Conservation (phyloP, 148 eudicot species). For the Mesembryanthemum crystallinum region DNA sequence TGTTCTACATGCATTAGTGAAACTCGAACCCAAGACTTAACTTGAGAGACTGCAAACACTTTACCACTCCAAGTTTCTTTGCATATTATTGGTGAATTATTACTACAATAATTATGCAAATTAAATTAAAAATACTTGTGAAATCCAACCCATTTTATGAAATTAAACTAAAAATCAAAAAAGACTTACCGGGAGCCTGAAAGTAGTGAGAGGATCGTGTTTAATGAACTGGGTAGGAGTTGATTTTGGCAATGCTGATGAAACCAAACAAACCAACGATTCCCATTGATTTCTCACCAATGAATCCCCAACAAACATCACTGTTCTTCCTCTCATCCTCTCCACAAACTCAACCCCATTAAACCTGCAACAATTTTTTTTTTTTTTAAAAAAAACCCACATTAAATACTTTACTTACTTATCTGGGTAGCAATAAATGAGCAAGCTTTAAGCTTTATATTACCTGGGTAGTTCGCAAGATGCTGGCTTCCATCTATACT, state of each 20-base stretch:
- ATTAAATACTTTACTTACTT: too few relatives aligned
- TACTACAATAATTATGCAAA: too few relatives aligned
- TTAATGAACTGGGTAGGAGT: slow-evolving; percentile 47
- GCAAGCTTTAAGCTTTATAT: too few relatives aligned
- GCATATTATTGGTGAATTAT: too few relatives aligned
- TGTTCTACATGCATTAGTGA: too few relatives aligned
- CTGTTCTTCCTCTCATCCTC: slow-evolving; percentile 63
- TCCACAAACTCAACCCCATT: slow-evolving; percentile 60
- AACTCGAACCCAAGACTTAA: too few relatives aligned
- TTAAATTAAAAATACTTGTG: too few relatives aligned
- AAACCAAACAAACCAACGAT: slow-evolving; percentile 79
- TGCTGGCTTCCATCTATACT: slow-evolving; percentile 78
- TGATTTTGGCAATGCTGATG: slow-evolving; percentile 44
- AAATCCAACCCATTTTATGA: not conserved
- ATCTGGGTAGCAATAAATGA: not conserved
- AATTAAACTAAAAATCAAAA: not conserved
- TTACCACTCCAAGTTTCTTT: too few relatives aligned
- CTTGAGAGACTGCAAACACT: too few relatives aligned
- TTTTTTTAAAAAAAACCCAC: not conserved
- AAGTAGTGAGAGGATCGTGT: slow-evolving; percentile 62
- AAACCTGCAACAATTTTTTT: slow-evolving; percentile 46
- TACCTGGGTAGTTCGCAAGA: slow-evolving; percentile 80
- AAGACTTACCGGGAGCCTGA: slow-evolving; percentile 59
- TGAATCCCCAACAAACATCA: slow-evolving; percentile 95
- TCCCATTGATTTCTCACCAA: slow-evolving; percentile 96